These are phyloP conservation scores for Lasiodiplodia citricola DNA, from an alignment of 2,329 filamentous ascomycete species.

Conservation along the genomic window DNA sequence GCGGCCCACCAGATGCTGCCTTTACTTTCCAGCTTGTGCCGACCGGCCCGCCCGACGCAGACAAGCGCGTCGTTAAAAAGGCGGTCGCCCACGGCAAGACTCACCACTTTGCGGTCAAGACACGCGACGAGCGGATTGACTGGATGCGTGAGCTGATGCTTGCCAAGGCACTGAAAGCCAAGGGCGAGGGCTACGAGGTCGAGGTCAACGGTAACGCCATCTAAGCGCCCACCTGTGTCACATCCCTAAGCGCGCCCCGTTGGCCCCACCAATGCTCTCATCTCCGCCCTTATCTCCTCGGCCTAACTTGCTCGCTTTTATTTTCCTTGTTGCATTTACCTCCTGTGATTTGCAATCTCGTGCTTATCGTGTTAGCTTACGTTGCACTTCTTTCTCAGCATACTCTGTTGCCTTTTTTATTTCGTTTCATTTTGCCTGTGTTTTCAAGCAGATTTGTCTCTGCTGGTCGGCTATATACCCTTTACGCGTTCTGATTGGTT, in stretches of 20 bases:
- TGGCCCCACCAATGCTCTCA: conserved; percentile 1
- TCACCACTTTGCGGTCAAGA: conserved; percentile 91
- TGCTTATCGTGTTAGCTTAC: background rate
- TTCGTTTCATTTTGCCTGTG: background rate
- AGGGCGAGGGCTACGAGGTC: conserved; percentile 81
- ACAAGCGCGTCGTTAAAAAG: conserved; percentile 42
- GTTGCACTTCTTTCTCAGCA: background rate
- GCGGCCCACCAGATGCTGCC: conserved; percentile 59
- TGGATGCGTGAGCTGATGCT: conserved; percentile 97
- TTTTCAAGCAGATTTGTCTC: conserved; percentile 26
- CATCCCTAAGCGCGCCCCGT: conserved; percentile 1
- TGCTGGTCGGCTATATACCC: conserved; percentile 26
- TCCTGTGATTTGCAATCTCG: background rate
- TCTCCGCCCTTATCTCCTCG: background rate
- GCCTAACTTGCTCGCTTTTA: conserved; percentile 2
- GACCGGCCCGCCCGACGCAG: conserved; percentile 49
- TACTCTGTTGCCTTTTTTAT: background rate
- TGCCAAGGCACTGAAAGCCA: conserved; percentile 83
- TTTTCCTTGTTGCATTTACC: background rate
- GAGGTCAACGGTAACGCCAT: conserved; percentile 69
- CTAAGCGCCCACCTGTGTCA: conserved; percentile 24
- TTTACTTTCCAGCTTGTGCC: conserved; percentile 83
- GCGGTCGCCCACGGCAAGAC: conserved; percentile 71
- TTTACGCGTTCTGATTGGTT: conserved; percentile 23
- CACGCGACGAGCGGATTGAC: conserved; percentile 87